Evolutionary conservation across 768 basidiomycete species (phyloP).

Genomic region (Suillus subaureus): DNA sequence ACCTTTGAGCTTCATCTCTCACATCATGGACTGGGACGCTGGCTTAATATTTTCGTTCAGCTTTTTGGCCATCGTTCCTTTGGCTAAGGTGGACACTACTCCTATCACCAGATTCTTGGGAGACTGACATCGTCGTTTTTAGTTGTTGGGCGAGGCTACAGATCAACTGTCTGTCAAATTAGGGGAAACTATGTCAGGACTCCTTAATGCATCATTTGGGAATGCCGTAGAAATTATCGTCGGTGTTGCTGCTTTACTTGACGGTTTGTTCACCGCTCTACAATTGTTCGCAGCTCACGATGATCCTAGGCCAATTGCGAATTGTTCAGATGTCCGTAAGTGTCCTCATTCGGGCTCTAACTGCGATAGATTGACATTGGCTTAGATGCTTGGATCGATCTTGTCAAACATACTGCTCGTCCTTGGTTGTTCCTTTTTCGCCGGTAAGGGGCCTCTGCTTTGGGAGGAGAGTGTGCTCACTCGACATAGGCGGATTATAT

Average conservation of each 20-base stretch:
- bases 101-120: neutral
- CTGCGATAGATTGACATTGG: neutral
- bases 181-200: conserved; percentile 83
- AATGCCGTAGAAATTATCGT: conserved; percentile 91
- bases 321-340: conserved; percentile 90
- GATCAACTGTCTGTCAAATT: conserved; percentile 78
- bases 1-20: conserved; percentile 68
- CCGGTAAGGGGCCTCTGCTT: conserved; percentile 44
- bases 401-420: conserved; percentile 90
- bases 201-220: conserved; percentile 84
- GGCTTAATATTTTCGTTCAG: conserved; percentile 73
- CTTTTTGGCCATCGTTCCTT: conserved; percentile 83
- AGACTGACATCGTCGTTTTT: neutral
- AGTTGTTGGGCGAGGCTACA: conserved; percentile 81
- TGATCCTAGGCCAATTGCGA: conserved; percentile 66
- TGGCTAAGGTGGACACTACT: conserved; percentile 65
- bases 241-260: conserved; percentile 79
- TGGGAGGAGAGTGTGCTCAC: neutral
- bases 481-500: conserved; percentile 58
- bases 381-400: conserved; percentile 86
- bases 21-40: conserved; percentile 74
- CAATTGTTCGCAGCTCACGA: conserved; percentile 11
- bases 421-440: conserved; percentile 88
- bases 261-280: conserved; percentile 48
- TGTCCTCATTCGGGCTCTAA: conserved; percentile 3